phyloP scores from a whole-genome alignment of 129 eudicot genomes.

The Kitagawia praeruptora region DNA sequence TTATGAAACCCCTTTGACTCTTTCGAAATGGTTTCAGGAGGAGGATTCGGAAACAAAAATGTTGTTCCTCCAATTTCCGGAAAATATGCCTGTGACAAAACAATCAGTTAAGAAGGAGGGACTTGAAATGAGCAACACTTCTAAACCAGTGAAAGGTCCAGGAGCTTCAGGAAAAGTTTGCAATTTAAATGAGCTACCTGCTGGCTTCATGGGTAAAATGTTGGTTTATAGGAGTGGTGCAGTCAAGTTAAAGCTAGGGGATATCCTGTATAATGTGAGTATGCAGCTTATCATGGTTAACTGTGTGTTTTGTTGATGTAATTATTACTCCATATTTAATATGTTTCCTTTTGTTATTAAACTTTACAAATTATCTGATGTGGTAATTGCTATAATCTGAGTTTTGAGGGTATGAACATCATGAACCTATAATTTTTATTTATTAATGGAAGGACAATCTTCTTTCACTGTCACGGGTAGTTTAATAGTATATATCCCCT shows the following conservation, averaged over 20 bases:
- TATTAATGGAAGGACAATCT: background rate
- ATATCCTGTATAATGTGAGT: constrained; percentile 73
- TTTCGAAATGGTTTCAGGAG: constrained; percentile 36
- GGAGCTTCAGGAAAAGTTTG: constrained; percentile 27
- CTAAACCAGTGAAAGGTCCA: constrained; percentile 26
- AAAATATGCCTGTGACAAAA: constrained; percentile 43
- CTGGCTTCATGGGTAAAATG: constrained; percentile 77
- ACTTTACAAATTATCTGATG: background rate
- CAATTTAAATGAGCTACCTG: constrained; percentile 40
- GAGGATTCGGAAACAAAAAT: constrained; percentile 44
- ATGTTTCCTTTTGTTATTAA: background rate
- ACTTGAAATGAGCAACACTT: constrained; percentile 18
- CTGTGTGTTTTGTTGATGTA: background rate
- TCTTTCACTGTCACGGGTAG: background rate
- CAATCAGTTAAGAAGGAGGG: constrained; percentile 30
- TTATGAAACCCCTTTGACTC: background rate
- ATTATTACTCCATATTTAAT: background rate
- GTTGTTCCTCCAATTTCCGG: constrained; percentile 65
- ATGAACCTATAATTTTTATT: background rate
- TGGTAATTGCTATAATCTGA: background rate
- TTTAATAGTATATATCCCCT: background rate
- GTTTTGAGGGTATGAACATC: background rate
- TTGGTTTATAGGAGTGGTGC: constrained; percentile 76
- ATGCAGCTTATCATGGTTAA: background rate
- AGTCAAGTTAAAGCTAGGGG: constrained; percentile 83